A percentile compares a stretch with the other conserved stretches of the same genome.
Evolutionary conservation across 176 grass and related monocot genomes (phyloP).

Genomic region (Hyparrhenia diplandra): DNA sequence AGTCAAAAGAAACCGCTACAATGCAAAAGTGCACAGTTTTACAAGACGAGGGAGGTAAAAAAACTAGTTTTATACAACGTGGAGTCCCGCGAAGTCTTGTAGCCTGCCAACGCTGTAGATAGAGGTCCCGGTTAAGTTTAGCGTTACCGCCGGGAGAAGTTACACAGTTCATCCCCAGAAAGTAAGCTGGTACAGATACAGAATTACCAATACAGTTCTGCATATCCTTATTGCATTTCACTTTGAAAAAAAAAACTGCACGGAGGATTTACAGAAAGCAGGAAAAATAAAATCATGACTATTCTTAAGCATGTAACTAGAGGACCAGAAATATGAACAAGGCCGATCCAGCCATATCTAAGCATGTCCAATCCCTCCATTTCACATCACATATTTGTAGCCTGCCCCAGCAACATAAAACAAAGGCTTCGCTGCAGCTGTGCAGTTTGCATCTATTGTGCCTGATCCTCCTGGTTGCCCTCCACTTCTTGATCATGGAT

Average conservation of each 20-base stretch:
- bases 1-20: too few species aligned
- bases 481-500: conserved; percentile 11
- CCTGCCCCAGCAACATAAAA: not conserved
- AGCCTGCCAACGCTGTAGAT: too few species aligned
- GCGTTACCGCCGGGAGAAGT: too few species aligned
- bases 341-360: not conserved
- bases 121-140: too few species aligned
- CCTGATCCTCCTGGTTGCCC: conserved; percentile 32
- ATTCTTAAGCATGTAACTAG: not conserved
- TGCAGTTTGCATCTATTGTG: not conserved
- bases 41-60: too few species aligned
- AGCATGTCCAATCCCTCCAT: not conserved
- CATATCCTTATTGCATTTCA: not conserved
- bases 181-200: not conserved
- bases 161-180: not conserved
- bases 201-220: not conserved
- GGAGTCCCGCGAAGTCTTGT: too few species aligned
- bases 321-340: not conserved
- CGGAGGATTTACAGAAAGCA: conserved; percentile 9
- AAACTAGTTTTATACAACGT: too few species aligned
- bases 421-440: not conserved
- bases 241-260: not conserved
- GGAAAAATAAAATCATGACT: not conserved
- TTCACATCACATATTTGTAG: not conserved
- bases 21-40: too few species aligned